Base-by-base conservation (phyloP, 345 rosid species). In the Conringia planisiliqua region DNA sequence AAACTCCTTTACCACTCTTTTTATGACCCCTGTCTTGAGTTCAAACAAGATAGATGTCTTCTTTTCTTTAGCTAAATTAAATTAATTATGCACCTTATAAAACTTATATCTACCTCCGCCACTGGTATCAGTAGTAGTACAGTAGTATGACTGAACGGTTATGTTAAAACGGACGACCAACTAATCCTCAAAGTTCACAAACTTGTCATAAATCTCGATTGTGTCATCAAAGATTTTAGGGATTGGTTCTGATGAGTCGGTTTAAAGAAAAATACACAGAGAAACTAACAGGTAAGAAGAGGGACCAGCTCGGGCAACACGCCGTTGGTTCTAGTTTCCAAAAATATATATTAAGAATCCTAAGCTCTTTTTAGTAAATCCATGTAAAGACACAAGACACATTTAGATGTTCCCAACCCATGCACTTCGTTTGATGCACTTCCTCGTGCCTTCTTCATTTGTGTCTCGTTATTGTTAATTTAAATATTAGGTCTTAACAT, bases 391-490 rank as follows among this genome's bases (percentile, higher is more conserved):
- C 24, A n/a, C n/a, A 17, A 42, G 52, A 29, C 55, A 30, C 62
- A 33, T 46, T 44, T 64, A 63, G 40, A 29, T 63, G 26, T 27
- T 63, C 55, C 67, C 68, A 44, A 29, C 17, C 20, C 26, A 10
- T 50, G 57, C 69, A 47, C 69, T 64, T 64, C 56, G 30, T 64
- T 64, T 64, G 56, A 64, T 46, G 56, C 69, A 46, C 29, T 64
- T 64, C 69, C 69, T 46, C 40, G 69, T 64, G 69, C 11, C 38
- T 46, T 46, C 56, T 64, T 17, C 62, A 6, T 39, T 39, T 22
- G 32, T 22, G 39, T 39, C 66, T 61, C 47, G 18, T 40, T 22
- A 7, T 62, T 62, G 4, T 62, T 39, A 62, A 1, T 40, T 8
- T 13, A 13, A n/a, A 24, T 2, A 40, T 62, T 24, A 27, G 35